Evolutionary conservation across 2,329 filamentous ascomycete genomes (phyloP).

Genomic region (Cytospora chrysosperma): DNA sequence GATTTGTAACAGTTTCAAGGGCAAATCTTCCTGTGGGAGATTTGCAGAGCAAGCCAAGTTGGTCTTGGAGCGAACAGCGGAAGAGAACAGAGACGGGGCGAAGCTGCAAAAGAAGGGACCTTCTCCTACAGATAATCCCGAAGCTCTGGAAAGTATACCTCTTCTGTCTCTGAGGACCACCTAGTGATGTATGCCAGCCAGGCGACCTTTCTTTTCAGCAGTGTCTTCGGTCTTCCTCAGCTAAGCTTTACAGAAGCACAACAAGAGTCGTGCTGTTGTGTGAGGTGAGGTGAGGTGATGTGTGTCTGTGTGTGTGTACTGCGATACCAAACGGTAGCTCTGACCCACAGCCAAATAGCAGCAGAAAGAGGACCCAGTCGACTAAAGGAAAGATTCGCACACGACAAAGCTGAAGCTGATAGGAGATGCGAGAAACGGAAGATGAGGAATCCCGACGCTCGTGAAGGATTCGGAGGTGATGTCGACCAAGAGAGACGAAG

Average conservation of each 20-base stretch:
- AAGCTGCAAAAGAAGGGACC: constrained; percentile 11
- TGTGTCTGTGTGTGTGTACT: constrained; percentile 10
- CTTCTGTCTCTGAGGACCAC: constrained; percentile 5
- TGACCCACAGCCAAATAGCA: constrained; percentile 19
- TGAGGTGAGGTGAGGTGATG: too few species aligned
- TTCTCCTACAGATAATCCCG: constrained; percentile 10
- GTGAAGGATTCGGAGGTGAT: constrained; percentile 27
- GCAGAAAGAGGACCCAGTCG: constrained; percentile 17
- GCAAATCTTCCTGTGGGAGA: constrained; percentile 8
- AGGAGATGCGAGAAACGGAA: constrained; percentile 25
- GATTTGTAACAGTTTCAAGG: constrained; percentile 4
- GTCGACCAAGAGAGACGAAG: constrained; percentile 23
- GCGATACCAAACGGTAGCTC: constrained; percentile 16
- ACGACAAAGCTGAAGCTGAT: constrained; percentile 21
- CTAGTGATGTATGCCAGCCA: constrained; percentile 6
- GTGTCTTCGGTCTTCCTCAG: constrained; percentile 8
- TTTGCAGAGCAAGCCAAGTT: constrained; percentile 2
- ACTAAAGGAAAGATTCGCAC: constrained; percentile 24
- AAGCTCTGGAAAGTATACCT: constrained; percentile 17
- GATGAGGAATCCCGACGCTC: constrained; percentile 25
- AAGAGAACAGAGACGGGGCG: constrained; percentile 3
- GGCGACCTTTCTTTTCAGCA: constrained; percentile 3
- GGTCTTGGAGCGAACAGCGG: constrained; percentile 4
- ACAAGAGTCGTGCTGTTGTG: constrained; percentile 4
- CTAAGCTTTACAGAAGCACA: constrained; percentile 8